phyloP scores from a whole-genome alignment of 129 eudicot species.

The Oenanthe sinensis region DNA sequence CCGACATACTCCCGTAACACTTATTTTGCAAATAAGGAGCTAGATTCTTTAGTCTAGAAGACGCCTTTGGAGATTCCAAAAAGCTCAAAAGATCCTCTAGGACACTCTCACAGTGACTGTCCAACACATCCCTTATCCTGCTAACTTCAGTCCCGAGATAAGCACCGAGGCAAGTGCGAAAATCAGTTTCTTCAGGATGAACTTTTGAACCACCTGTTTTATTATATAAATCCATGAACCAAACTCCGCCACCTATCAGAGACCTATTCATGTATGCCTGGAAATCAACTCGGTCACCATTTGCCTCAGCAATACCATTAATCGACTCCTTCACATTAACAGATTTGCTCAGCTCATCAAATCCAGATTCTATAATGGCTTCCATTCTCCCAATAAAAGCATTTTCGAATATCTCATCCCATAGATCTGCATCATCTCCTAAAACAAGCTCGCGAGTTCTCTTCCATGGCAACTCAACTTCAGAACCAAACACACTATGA shows the following conservation, averaged over 20 bases:
- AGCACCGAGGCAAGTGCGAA: conserved; percentile 54
- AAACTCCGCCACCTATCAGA: conserved; percentile 71
- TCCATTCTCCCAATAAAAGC: conserved; percentile 81
- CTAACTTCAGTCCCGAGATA: conserved; percentile 87
- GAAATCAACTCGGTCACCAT: conserved; percentile 49
- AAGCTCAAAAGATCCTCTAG: conserved; percentile 69
- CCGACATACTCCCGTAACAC: conserved; percentile 64
- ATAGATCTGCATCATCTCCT: conserved; percentile 79
- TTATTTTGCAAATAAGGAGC: conserved; percentile 72
- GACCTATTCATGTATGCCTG: conserved; percentile 55
- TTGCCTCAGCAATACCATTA: conserved; percentile 27
- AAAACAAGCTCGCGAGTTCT: conserved; percentile 90
- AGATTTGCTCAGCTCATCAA: conserved; percentile 36
- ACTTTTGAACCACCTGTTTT: conserved; percentile 40
- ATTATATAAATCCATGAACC: conserved; percentile 60
- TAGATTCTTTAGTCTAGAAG: conserved; percentile 53
- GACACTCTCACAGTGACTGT: conserved; percentile 63
- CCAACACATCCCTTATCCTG: conserved; percentile 79
- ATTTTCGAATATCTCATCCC: conserved; percentile 93
- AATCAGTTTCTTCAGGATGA: conserved; percentile 47
- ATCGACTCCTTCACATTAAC: conserved; percentile 67
- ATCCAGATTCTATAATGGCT: conserved; percentile 57
- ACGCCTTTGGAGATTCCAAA: conserved; percentile 91
- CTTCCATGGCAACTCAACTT: conserved; percentile 89
- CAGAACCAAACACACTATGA: conserved; percentile 88